These are phyloP conservation scores for Lasiodiplodia sp. DNA, from an alignment of 2,329 filamentous ascomycete species.

Conservation along the genomic window DNA sequence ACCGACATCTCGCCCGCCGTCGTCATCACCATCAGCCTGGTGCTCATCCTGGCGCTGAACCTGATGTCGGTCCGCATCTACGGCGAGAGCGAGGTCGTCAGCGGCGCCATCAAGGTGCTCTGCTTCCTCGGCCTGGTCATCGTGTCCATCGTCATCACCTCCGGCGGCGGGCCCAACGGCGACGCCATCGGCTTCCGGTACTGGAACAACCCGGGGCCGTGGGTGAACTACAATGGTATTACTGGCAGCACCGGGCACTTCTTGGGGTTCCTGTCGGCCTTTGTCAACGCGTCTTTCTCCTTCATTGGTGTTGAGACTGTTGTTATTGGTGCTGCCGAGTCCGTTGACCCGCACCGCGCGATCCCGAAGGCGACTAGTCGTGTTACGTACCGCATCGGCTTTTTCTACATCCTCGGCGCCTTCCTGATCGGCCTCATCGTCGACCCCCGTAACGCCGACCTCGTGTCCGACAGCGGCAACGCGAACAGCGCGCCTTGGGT, in stretches of 20 bases:
- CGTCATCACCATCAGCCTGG: conserved; percentile 21
- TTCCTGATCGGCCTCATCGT: conserved; percentile 66
- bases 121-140: conserved; percentile 57
- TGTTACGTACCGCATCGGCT: conserved; percentile 77
- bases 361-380: conserved; percentile 66
- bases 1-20: conserved; percentile 47
- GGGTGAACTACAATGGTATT: conserved; percentile 69
- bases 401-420: conserved; percentile 55
- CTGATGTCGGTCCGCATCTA: conserved; percentile 23
- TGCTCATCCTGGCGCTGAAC: conserved; percentile 25
- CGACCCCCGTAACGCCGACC: conserved; percentile 55
- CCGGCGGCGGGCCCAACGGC: conserved; percentile 60
- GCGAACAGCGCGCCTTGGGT: conserved; percentile 66
- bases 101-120: conserved; percentile 53
- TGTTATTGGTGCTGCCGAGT: conserved; percentile 57
- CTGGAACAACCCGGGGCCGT: conserved; percentile 60
- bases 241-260: conserved; percentile 63
- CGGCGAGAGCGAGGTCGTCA: conserved; percentile 56
- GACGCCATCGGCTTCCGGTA: conserved; percentile 69
- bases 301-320: conserved; percentile 70
- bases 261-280: conserved; percentile 60
- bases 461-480: conserved; percentile 51
- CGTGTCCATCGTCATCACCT: conserved; percentile 37
- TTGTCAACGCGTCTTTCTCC: conserved; percentile 61
- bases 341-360: conserved; percentile 50